Evolutionary conservation across 2,329 filamentous ascomycete genomes (phyloP).

Genomic region (Bipolaris victoriae): DNA sequence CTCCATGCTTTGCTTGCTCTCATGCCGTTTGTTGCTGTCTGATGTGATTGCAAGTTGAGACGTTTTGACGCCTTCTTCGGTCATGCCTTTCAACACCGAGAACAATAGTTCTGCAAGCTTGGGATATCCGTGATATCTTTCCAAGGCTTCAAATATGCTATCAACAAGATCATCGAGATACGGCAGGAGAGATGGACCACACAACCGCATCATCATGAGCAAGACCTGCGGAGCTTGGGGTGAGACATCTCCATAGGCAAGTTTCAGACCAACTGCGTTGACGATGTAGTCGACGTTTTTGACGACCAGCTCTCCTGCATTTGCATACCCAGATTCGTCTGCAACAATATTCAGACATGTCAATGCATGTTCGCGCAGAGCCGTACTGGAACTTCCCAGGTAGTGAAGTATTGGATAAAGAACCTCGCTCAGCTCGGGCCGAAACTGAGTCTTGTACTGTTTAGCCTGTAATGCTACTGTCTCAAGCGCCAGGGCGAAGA

Average conservation of each 20-base stretch:
- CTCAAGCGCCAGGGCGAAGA: slow-evolving; percentile 81
- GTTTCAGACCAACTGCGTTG: slow-evolving; percentile 84
- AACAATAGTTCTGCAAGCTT: slow-evolving; percentile 85
- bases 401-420: slow-evolving; percentile 92
- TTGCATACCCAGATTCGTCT: slow-evolving; percentile 72
- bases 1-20: slow-evolving; percentile 2
- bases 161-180: slow-evolving; percentile 91
- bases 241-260: slow-evolving; percentile 91
- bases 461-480: slow-evolving; percentile 76
- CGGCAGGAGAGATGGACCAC: slow-evolving; percentile 79
- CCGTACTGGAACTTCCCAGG: slow-evolving; percentile 71
- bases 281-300: slow-evolving; percentile 96
- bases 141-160: slow-evolving; percentile 90
- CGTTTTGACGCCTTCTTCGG: slow-evolving; percentile 75
- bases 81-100: slow-evolving; percentile 78
- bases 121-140: slow-evolving; percentile 93
- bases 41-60: slow-evolving; percentile 54
- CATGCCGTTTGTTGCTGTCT: background rate
- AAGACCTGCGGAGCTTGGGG: slow-evolving; percentile 90
- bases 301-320: slow-evolving; percentile 79
- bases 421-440: slow-evolving; percentile 85
- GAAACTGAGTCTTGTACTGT: slow-evolving; percentile 70
- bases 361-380: slow-evolving; percentile 80
- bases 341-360: slow-evolving; percentile 83
- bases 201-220: slow-evolving; percentile 90